These are phyloP conservation scores for Teratosphaeria nubilosa DNA, from an alignment of 2,329 filamentous ascomycete genomes.

Conservation along the genomic window DNA sequence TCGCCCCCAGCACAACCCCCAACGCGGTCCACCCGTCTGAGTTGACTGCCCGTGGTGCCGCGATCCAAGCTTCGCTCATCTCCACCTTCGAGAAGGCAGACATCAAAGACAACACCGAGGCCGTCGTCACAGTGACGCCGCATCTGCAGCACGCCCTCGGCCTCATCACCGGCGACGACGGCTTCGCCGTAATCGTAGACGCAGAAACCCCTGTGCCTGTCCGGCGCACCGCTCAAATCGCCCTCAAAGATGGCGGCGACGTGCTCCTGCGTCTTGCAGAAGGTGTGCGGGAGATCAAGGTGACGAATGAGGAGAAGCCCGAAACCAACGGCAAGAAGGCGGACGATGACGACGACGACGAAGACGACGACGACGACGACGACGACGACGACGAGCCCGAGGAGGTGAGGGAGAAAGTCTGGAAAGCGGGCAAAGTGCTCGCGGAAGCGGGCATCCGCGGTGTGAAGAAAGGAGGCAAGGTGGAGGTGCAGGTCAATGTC, in stretches of 20 bases:
- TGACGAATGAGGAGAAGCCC: conserved; percentile 73
- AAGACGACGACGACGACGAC: conserved; percentile 49
- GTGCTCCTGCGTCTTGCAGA: conserved; percentile 83
- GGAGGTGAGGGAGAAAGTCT: conserved; percentile 80
- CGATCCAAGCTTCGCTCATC: conserved; percentile 88
- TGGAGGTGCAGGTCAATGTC: conserved; percentile 90
- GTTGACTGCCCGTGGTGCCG: conserved; percentile 77
- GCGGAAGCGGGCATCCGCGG: conserved; percentile 77
- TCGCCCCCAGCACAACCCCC: conserved; percentile 70
- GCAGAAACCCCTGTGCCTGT: conserved; percentile 85
- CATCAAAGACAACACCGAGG: conserved; percentile 91
- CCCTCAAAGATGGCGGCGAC: conserved; percentile 69
- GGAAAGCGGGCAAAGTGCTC: conserved; percentile 74
- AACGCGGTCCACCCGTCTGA: conserved; percentile 88
- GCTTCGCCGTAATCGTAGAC: conserved; percentile 71
- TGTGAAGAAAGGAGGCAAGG: conserved; percentile 78
- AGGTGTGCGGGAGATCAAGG: conserved; percentile 82
- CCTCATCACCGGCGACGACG: conserved; percentile 54
- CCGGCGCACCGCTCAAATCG: conserved; percentile 70
- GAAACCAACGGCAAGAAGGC: conserved; percentile 46
- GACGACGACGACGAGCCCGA: conserved; percentile 67
- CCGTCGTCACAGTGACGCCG: conserved; percentile 85
- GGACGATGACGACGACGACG: conserved; percentile 40
- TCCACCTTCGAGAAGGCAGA: conserved; percentile 89
- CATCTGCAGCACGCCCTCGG: conserved; percentile 85